Evolutionary conservation across 2,329 filamentous ascomycete genomes (phyloP).

Genomic region (Bipolaris victoriae): DNA sequence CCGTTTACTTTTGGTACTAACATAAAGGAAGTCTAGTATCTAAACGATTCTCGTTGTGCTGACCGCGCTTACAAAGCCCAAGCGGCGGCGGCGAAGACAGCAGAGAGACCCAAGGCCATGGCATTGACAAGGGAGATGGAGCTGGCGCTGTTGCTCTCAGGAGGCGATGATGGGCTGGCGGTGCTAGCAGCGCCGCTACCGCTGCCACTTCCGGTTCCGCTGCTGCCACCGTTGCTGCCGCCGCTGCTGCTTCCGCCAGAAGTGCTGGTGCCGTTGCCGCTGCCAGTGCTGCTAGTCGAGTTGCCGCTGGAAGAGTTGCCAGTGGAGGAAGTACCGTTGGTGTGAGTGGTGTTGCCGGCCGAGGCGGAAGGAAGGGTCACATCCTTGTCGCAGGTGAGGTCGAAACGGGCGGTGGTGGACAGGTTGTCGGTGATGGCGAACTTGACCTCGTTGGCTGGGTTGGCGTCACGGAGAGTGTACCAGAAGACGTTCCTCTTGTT

Average conservation of each 20-base stretch:
- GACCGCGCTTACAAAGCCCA: conserved; percentile 29
- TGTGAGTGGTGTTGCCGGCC: conserved; percentile 8
- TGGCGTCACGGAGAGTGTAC: conserved; percentile 49
- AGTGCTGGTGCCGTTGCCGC: not conserved
- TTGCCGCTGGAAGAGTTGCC: conserved; percentile 20
- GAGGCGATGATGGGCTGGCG: not conserved
- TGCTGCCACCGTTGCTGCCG: not conserved
- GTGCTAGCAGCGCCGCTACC: not conserved
- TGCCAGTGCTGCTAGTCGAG: conserved; percentile 4
- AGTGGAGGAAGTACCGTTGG: conserved; percentile 23
- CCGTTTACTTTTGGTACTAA: conserved; percentile 7
- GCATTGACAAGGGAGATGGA: conserved; percentile 30
- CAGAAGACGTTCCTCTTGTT: conserved; percentile 44
- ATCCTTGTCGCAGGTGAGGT: conserved; percentile 57
- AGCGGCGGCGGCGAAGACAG: conserved; percentile 33
- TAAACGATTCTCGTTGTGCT: not conserved
- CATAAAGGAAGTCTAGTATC: not conserved
- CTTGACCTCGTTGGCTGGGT: conserved; percentile 64
- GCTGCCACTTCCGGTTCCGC: conserved; percentile 3
- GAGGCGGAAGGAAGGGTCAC: conserved; percentile 20
- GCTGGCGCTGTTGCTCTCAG: conserved; percentile 14
- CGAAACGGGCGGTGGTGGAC: conserved; percentile 58
- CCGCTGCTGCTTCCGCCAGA: no score
- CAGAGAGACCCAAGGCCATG: conserved; percentile 34
- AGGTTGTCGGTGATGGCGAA: conserved; percentile 64